Evolutionary conservation across 2,329 filamentous ascomycete genomes (phyloP), one percentile per base, ranked within the genome.

Genomic region (Neopestalotiopsis sp.): DNA sequence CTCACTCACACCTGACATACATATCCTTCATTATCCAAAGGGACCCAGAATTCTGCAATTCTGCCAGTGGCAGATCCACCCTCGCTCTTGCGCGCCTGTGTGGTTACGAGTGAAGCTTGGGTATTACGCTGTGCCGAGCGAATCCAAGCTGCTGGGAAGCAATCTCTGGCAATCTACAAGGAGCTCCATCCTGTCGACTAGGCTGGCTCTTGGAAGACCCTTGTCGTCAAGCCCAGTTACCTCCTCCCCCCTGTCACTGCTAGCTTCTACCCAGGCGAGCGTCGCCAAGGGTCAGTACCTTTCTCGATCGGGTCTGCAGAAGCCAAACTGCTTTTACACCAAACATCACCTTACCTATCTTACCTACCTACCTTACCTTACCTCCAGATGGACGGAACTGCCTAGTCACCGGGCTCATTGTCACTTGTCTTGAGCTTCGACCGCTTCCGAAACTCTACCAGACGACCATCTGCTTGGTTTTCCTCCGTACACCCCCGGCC

Each of bases 401-500:
- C 17, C 56, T 67, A 45, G 53, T 49, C 53, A 67, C 14, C 45
- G 32, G 13, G 20, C 56, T 58, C 65, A 38, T 38, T 67, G 65
- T 53, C 32, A 40, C 64, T 61, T 34, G 28, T 45, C 56, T 34
- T 38, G 56, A 67, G 65, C 30, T 56, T 58, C 63, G 63, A 66
- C 53, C 28, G 24, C 32, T 61, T 57, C 56, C 34, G 53, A 34
- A 67, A 53, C 45, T 59, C 24, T 67, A 34, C 38, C 40, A 34
- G 13, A 28, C 57, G n/a, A 20, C 64, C 32, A 28, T 28, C 24
- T 28, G 24, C 24, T 67, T 32, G 14, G 24, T 28, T 59, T 63
- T 57, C 58, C 42, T 80, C 78, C 80, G 74, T 79, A 76, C 79
- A 77, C 74, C 74, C 75, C 76, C 76, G 71, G 58, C 68, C 63